Base-by-base conservation (phyloP, 495 filamentous ascomycete genomes). In the Xylaria venustula region DNA sequence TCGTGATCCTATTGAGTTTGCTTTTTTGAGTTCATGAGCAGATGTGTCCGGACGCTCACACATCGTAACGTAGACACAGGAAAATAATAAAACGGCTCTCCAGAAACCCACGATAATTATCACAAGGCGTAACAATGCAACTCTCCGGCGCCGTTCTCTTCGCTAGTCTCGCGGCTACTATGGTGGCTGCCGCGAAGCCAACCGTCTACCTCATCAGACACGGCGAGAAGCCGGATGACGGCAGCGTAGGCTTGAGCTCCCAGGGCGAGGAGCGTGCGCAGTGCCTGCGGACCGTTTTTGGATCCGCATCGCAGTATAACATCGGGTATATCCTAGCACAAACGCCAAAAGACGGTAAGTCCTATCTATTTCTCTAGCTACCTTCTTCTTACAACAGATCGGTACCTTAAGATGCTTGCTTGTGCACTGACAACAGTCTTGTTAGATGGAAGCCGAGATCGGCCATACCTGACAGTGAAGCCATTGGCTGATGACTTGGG, bases 131-230 rank as follows among this genome's bases (percentile, higher is more conserved):
- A 15, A 46, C 25, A n/a, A 66, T 69, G 66, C 50, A 64, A 42
- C 42, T 55, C 41, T 26, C 59, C 11, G 46, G 45, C 17, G 32
- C 57, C 20, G 28, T 64, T 22, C 57, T 66, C 40, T 32, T 69
- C 7, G 47, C 53, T 2, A 60, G 36, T 30, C 17, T 59, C 23
- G 66, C 63, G 3, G 40, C 54, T 42, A 50, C 52, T 2, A 22
- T 52, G 4, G 58, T 32, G 9, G 25, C 49, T 19, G 60, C 66
- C 6, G 50, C 49, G 5, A 52, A 66, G 20, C 66, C 63, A 46
- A 73, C 67, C 30, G 67, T 85, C 28, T 85, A 85, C 63, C 64
- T 85, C 5, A 85, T 85, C 67, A 80, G 83, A 7, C 83, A 85
- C 62, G 83, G 82, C 61, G 83, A 85, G 65, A 85, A 85, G 70